phyloP scores from a whole-genome alignment of 305 asterid genomes.

The Andrographis paniculata region DNA sequence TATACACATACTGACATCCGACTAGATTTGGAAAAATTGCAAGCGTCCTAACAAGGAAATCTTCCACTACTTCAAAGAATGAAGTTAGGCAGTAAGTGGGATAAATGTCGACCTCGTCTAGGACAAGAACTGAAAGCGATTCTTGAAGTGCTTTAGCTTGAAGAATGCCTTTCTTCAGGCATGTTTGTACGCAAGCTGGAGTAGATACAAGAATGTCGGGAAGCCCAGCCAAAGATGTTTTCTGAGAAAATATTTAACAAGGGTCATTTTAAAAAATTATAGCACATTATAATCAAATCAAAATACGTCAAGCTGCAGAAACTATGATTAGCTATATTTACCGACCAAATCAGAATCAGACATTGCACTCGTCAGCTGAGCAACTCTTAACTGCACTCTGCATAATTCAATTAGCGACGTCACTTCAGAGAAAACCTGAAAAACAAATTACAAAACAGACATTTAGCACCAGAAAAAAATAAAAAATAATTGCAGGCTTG shows the following conservation, averaged over 20 bases:
- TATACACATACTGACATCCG: too few species aligned
- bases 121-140: slow-evolving; percentile 75
- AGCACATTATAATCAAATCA: slow-evolving; percentile 5
- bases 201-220: slow-evolving; percentile 81
- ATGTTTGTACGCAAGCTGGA: slow-evolving; percentile 72
- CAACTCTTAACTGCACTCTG: slow-evolving; percentile 65
- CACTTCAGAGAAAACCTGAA: slow-evolving; percentile 72
- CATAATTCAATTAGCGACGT: slow-evolving; percentile 64
- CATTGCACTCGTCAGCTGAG: slow-evolving; percentile 68
- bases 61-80: background rate
- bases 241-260: slow-evolving; percentile 27
- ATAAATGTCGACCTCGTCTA: slow-evolving; percentile 68
- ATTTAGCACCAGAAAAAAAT: background rate
- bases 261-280: slow-evolving; percentile 1
- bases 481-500: background rate
- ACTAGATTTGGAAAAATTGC: background rate
- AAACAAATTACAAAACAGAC: slow-evolving; percentile 9
- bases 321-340: slow-evolving; percentile 13
- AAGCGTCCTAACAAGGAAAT: too few species aligned
- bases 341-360: slow-evolving; percentile 69
- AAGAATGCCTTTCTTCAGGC: slow-evolving; percentile 50
- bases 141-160: slow-evolving; percentile 63
- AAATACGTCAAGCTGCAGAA: background rate
- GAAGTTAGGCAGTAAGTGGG: background rate
- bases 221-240: slow-evolving; percentile 64